phyloP scores from a whole-genome alignment of 768 basidiomycete genomes.

The Scleroderma citrinum region DNA sequence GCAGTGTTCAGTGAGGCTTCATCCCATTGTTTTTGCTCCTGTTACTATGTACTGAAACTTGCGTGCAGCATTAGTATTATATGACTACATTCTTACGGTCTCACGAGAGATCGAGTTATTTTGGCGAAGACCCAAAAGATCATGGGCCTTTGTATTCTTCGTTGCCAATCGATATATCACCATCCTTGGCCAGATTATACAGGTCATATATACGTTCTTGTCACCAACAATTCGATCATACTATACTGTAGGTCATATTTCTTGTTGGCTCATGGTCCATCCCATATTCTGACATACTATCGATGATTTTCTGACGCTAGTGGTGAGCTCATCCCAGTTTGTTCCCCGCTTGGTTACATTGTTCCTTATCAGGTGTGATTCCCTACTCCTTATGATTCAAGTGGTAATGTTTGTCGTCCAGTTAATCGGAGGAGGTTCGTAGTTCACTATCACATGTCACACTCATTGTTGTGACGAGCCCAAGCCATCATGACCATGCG shows the following conservation, averaged over 20 bases:
- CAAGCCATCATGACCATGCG: slow-evolving; percentile 16
- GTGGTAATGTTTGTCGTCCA: slow-evolving; percentile 2
- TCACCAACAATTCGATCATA: background rate
- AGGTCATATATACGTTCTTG: slow-evolving; percentile 32
- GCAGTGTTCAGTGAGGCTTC: too few relatives aligned
- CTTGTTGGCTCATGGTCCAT: background rate
- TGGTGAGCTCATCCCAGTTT: too few relatives aligned
- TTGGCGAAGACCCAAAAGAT: slow-evolving; percentile 32
- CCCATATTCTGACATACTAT: background rate
- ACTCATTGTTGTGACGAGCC: background rate
- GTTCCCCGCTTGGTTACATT: too few relatives aligned
- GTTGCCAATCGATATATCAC: slow-evolving; percentile 37
- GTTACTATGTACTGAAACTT: background rate
- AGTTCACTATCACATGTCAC: background rate
- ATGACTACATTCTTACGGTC: slow-evolving; percentile 45
- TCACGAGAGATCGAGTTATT: slow-evolving; percentile 36
- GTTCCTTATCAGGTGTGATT: too few relatives aligned
- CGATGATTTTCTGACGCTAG: too few relatives aligned
- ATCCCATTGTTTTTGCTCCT: too few relatives aligned
- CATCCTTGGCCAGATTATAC: slow-evolving; percentile 32
- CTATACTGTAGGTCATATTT: too few relatives aligned
- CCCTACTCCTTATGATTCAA: too few relatives aligned
- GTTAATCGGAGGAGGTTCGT: slow-evolving; percentile 8
- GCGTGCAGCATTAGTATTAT: slow-evolving; percentile 29
- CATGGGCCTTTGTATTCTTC: slow-evolving; percentile 34